These are phyloP conservation scores for Hymenoscyphus fructigenus DNA, from an alignment of 2,329 filamentous ascomycete species.

Conservation along the genomic window DNA sequence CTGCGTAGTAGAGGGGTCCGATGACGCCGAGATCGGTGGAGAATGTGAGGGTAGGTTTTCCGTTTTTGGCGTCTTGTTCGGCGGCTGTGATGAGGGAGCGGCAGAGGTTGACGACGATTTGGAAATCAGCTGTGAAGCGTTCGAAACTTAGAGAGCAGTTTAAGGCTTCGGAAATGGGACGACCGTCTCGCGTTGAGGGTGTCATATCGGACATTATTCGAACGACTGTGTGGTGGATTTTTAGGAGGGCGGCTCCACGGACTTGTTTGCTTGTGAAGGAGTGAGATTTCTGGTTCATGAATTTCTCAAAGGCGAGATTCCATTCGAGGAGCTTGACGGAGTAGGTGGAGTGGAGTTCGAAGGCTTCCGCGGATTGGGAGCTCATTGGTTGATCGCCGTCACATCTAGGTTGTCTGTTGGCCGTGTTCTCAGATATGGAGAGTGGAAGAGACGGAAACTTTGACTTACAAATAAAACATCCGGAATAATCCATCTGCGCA, in stretches of 20 bases:
- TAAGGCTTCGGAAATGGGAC: slow-evolving; percentile 20
- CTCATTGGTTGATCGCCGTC: slow-evolving; percentile 20
- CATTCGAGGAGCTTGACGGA: slow-evolving; percentile 20
- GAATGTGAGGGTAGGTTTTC: slow-evolving; percentile 29
- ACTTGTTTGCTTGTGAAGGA: slow-evolving; percentile 29
- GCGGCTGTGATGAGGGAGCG: slow-evolving; percentile 30
- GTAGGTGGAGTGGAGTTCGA: slow-evolving; percentile 20
- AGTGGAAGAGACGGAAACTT: not conserved
- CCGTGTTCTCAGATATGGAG: not conserved
- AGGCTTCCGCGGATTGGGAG: slow-evolving; percentile 21
- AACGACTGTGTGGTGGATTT: slow-evolving; percentile 30
- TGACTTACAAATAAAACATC: slow-evolving; percentile 25
- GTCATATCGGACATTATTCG: slow-evolving; percentile 27
- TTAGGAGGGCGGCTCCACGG: slow-evolving; percentile 33
- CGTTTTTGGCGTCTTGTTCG: slow-evolving; percentile 28
- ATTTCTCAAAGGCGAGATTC: slow-evolving; percentile 31
- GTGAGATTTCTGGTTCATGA: slow-evolving; percentile 27
- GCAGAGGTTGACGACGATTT: slow-evolving; percentile 26
- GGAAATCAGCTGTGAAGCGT: slow-evolving; percentile 21
- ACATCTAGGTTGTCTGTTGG: slow-evolving; percentile 10
- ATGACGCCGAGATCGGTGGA: slow-evolving; percentile 33
- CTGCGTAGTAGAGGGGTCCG: slow-evolving; percentile 33
- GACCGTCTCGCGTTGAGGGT: slow-evolving; percentile 18
- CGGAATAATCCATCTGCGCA: slow-evolving; percentile 30
- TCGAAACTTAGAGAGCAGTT: slow-evolving; percentile 22